Evolutionary conservation across 164 flowering plant species (phyloP).

Genomic region (Vitis riparia): DNA sequence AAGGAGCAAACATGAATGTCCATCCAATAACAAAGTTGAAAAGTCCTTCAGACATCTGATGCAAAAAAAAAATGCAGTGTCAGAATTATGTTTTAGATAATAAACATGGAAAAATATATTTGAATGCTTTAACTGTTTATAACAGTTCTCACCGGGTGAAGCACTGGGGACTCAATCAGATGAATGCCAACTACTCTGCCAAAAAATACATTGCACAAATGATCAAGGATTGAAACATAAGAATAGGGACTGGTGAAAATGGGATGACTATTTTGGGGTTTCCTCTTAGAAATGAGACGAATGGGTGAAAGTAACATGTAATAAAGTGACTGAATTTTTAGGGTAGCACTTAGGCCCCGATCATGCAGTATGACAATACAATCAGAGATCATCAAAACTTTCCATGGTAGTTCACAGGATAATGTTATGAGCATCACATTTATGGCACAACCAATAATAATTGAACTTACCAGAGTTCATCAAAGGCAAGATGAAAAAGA

Average conservation of each 20-base stretch:
- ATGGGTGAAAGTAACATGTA: too few species aligned
- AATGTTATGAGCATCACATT: neutral
- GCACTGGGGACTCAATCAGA: constrained; percentile 75
- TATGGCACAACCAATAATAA: neutral
- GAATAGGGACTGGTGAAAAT: too few species aligned
- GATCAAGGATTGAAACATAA: constrained; percentile 10
- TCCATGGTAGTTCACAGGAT: neutral
- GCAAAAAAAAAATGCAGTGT: neutral
- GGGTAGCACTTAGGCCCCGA: too few species aligned
- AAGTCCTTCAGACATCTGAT: constrained; percentile 81
- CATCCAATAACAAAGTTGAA: constrained; percentile 96
- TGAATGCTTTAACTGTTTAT: neutral
- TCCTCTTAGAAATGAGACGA: too few species aligned
- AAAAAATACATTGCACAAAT: constrained; percentile 30
- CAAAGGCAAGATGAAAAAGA: constrained; percentile 88
- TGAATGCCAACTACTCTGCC: constrained; percentile 87
- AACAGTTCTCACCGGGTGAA: constrained; percentile 75
- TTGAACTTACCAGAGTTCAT: constrained; percentile 62
- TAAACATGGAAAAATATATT: neutral
- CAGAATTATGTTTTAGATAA: neutral
- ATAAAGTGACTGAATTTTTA: too few species aligned
- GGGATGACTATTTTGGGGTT: too few species aligned
- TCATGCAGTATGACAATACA: too few species aligned
- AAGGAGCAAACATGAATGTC: constrained; percentile 95
- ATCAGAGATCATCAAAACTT: too few species aligned